These are phyloP conservation scores for Trametes maxima DNA, from an alignment of 768 basidiomycete species.

Conservation along the genomic window DNA sequence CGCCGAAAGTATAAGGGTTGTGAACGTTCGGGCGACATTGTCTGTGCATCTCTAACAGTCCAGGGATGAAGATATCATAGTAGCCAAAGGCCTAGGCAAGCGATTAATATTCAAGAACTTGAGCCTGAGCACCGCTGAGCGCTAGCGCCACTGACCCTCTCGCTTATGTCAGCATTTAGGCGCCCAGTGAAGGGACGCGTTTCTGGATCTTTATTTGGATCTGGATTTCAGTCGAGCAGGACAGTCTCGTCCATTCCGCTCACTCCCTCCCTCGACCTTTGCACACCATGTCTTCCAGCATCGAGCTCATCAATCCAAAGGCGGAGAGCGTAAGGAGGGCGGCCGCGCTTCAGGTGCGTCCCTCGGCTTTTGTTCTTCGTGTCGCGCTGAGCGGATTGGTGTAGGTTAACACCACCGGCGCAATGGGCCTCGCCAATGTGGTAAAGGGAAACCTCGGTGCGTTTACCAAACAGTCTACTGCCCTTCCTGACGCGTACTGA, in stretches of 20 bases:
- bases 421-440: slow-evolving; percentile 95
- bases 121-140: too few relatives aligned
- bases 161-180: too few relatives aligned
- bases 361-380: background rate
- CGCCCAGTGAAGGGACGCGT: background rate
- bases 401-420: slow-evolving; percentile 90
- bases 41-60: too few relatives aligned
- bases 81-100: too few relatives aligned
- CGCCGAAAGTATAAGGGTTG: too few relatives aligned
- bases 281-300: slow-evolving; percentile 53
- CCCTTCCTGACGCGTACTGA: slow-evolving; percentile 11
- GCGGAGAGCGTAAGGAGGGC: slow-evolving; percentile 91
- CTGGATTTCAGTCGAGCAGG: too few relatives aligned
- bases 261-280: background rate
- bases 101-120: too few relatives aligned
- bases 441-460: slow-evolving; percentile 96
- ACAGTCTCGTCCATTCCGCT: background rate
- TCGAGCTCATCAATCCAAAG: slow-evolving; percentile 96
- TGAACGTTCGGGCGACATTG: too few relatives aligned
- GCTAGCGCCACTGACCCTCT: too few relatives aligned
- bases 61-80: too few relatives aligned
- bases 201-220: slow-evolving; percentile 4
- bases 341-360: slow-evolving; percentile 85
- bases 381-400: slow-evolving; percentile 14
- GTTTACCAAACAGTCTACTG: slow-evolving; percentile 22